These are phyloP conservation scores for Tulasnella sp. DNA, from an alignment of 768 basidiomycete species.

Conservation along the genomic window DNA sequence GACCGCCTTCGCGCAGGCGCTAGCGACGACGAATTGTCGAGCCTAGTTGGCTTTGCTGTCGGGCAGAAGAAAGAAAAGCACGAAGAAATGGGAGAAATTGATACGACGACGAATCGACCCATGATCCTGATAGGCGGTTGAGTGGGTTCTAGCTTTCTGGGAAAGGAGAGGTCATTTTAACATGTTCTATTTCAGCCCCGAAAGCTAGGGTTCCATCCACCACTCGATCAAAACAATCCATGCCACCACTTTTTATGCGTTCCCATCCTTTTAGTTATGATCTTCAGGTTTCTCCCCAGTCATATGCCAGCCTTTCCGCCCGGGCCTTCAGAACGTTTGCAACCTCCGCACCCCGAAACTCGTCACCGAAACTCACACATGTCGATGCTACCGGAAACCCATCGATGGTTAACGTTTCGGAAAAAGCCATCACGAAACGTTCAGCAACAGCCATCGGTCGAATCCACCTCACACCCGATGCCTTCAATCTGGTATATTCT, in stretches of 20 bases:
- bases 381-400: constrained; percentile 71
- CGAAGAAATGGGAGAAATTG: constrained; percentile 80
- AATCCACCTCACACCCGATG: constrained; percentile 66
- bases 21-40: constrained; percentile 63
- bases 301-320: not conserved
- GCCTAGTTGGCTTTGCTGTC: constrained; percentile 66
- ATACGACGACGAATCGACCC: constrained; percentile 74
- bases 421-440: constrained; percentile 64
- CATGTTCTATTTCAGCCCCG: not conserved
- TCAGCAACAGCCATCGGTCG: constrained; percentile 74
- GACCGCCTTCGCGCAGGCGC: constrained; percentile 70
- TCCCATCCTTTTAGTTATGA: not conserved
- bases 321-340: not conserved
- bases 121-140: constrained; percentile 96
- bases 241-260: not conserved
- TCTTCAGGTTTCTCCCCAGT: not conserved
- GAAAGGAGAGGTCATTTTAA: not conserved
- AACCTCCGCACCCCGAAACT: not conserved
- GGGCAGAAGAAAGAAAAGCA: constrained; percentile 77
- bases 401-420: constrained; percentile 80
- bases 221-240: not conserved
- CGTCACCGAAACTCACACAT: constrained; percentile 59
- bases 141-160: constrained; percentile 38
- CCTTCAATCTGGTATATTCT: constrained; percentile 64
- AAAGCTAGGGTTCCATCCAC: not conserved